These are phyloP conservation scores for Selenicereus undatus DNA, from an alignment of 148 eudicot genomes.

Conservation along the genomic window DNA sequence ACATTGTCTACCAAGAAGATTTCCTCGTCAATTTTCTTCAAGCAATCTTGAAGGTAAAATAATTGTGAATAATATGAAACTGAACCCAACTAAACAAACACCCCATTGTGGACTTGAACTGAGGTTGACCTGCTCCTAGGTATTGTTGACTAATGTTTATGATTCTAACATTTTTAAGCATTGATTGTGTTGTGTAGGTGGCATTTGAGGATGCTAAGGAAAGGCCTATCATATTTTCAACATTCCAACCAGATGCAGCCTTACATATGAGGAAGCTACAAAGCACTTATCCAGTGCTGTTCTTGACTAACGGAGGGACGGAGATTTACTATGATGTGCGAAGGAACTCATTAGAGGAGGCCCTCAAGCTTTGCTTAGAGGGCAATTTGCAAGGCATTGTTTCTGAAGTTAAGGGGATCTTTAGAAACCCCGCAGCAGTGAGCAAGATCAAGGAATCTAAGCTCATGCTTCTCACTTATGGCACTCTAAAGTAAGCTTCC, in stretches of 20 bases:
- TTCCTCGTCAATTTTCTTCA: slow-evolving; percentile 49
- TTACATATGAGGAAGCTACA: slow-evolving; percentile 59
- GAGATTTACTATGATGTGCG: slow-evolving; percentile 64
- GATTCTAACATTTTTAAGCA: no score
- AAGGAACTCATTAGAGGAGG: slow-evolving; percentile 81
- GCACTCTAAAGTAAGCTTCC: slow-evolving; percentile 60
- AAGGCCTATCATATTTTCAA: slow-evolving; percentile 69
- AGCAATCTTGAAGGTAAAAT: slow-evolving; percentile 41
- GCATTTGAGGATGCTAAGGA: slow-evolving; percentile 59
- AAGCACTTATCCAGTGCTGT: slow-evolving; percentile 70
- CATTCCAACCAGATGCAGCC: slow-evolving; percentile 90
- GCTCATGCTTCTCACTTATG: slow-evolving; percentile 70
- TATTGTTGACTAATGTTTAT: no score
- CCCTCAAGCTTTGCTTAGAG: slow-evolving; percentile 59
- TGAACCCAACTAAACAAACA: no score
- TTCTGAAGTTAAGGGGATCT: slow-evolving; percentile 73
- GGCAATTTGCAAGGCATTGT: slow-evolving; percentile 91
- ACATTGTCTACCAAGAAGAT: slow-evolving; percentile 56
- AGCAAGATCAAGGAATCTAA: slow-evolving; percentile 68
- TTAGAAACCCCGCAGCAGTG: slow-evolving; percentile 64
- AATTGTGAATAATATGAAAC: no score
- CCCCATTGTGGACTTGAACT: no score
- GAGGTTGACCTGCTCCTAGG: no score
- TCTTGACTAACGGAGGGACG: slow-evolving; percentile 77
- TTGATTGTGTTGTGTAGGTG: slow-evolving; percentile 32